Conservation (phyloP, 495 filamentous ascomycete species). For the Penicillium longicatenatum region DNA sequence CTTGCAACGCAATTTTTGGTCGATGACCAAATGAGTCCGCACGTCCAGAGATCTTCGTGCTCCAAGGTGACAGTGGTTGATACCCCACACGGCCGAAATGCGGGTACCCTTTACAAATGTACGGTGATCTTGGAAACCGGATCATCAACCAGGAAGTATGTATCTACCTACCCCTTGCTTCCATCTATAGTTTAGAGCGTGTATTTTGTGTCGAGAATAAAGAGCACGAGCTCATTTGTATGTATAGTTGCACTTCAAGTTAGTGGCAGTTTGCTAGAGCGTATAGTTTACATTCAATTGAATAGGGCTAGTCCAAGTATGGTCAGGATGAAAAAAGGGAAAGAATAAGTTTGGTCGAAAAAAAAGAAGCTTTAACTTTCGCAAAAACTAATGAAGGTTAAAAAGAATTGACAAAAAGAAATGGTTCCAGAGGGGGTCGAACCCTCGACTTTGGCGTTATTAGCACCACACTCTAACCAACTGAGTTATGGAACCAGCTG, state of each 20-base stretch:
- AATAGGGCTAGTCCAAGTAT: neutral
- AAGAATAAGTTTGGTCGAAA: neutral
- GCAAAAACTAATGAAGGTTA: neutral
- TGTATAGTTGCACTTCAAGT: no score
- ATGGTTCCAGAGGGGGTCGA: constrained; percentile 6
- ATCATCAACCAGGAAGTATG: neutral
- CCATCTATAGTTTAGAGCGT: no score
- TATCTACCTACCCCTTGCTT: neutral
- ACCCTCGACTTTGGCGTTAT: constrained; percentile 41
- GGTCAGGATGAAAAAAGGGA: neutral
- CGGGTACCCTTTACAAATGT: neutral
- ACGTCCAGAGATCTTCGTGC: no score
- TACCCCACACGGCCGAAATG: neutral
- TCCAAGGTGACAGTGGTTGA: neutral
- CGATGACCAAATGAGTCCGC: constrained; percentile 1
- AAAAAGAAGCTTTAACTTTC: no score
- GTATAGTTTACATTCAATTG: neutral
- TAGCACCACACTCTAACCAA: constrained; percentile 42
- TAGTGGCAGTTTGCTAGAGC: no score
- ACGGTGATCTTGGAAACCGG: neutral
- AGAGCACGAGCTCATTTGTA: no score
- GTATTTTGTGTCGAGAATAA: no score
- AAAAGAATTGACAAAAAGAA: neutral
- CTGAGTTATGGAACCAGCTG: constrained; percentile 33
- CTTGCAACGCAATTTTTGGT: neutral